Percentiles rank a stretch among this genome's conserved stretches.
Evolutionary conservation across 2,329 filamentous ascomycete genomes (phyloP).

Genomic region (Trichophyton verrucosum): DNA sequence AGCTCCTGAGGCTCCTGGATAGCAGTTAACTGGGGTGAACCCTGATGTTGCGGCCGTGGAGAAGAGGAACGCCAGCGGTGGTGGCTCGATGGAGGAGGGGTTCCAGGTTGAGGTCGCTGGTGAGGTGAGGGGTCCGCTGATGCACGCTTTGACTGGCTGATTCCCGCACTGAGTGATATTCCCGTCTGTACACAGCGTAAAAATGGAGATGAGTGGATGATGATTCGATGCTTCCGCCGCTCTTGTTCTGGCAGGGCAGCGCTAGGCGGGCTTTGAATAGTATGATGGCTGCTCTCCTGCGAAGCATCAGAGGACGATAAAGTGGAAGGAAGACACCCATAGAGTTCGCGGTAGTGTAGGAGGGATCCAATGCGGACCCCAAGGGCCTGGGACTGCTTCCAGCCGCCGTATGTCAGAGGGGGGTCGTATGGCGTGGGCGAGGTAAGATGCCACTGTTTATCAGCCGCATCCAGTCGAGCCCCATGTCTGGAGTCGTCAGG

Average conservation of each 20-base stretch:
- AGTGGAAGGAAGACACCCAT: conserved; percentile 12
- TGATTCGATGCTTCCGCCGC: conserved; percentile 53
- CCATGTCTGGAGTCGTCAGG: conserved; percentile 53
- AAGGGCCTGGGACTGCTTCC: conserved; percentile 71
- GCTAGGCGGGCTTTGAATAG: not conserved
- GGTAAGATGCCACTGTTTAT: conserved; percentile 87
- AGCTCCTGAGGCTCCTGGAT: not conserved
- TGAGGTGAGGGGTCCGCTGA: not conserved
- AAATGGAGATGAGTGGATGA: conserved; percentile 90
- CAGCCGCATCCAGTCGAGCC: conserved; percentile 82
- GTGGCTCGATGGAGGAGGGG: conserved; percentile 10
- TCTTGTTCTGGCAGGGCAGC: conserved; percentile 2
- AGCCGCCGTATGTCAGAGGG: conserved; percentile 86
- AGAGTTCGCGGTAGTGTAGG: conserved; percentile 37
- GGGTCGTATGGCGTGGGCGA: conserved; percentile 93
- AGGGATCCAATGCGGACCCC: conserved; percentile 74
- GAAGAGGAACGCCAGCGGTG: conserved; percentile 22
- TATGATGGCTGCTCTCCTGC: not conserved
- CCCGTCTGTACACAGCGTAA: conserved; percentile 86
- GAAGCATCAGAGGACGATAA: not conserved
- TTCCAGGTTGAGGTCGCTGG: not conserved
- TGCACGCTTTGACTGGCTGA: conserved; percentile 39
- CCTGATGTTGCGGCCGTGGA: conserved; percentile 11
- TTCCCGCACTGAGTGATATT: conserved; percentile 72
- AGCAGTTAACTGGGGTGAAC: not conserved